phyloP scores from a whole-genome alignment of 2,329 filamentous ascomycete species.

The Colletotrichum magnum region DNA sequence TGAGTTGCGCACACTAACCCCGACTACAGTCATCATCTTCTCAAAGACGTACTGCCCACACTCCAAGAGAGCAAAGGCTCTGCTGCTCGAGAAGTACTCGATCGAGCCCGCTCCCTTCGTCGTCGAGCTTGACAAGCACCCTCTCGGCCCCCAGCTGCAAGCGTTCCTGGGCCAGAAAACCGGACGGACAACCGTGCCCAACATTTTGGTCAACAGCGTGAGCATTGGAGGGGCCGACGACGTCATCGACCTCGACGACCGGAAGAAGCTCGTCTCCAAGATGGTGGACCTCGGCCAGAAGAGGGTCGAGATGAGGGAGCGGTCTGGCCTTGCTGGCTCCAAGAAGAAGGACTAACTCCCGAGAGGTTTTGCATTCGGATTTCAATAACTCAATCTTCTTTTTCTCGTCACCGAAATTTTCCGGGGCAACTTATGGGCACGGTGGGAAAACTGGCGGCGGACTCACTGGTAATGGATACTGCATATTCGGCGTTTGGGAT shows the following conservation, averaged over 20 bases:
- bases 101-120: conserved; percentile 88
- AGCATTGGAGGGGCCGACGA: conserved; percentile 95
- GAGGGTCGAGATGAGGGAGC: conserved; percentile 67
- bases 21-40: conserved; percentile 85
- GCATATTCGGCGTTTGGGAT: conserved; percentile 40
- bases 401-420: conserved; percentile 3
- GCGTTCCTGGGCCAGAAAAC: conserved; percentile 79
- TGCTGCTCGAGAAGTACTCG: conserved; percentile 86
- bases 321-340: conserved; percentile 47
- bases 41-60: conserved; percentile 94
- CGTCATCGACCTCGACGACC: conserved; percentile 78
- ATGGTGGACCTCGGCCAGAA: conserved; percentile 82
- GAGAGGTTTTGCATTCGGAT: conserved; percentile 7
- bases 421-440: conserved; percentile 14
- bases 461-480: conserved; percentile 30
- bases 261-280: conserved; percentile 77
- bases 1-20: conserved; percentile 22
- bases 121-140: conserved; percentile 90
- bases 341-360: conserved; percentile 30
- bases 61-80: conserved; percentile 86
- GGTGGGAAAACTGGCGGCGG: conserved; percentile 25
- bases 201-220: conserved; percentile 88
- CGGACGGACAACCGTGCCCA: conserved; percentile 88
- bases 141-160: conserved; percentile 81
- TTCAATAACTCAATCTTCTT: neutral